Base-by-base conservation (phyloP, 2,329 filamentous ascomycete species). In the Xylaria hypoxylon region DNA sequence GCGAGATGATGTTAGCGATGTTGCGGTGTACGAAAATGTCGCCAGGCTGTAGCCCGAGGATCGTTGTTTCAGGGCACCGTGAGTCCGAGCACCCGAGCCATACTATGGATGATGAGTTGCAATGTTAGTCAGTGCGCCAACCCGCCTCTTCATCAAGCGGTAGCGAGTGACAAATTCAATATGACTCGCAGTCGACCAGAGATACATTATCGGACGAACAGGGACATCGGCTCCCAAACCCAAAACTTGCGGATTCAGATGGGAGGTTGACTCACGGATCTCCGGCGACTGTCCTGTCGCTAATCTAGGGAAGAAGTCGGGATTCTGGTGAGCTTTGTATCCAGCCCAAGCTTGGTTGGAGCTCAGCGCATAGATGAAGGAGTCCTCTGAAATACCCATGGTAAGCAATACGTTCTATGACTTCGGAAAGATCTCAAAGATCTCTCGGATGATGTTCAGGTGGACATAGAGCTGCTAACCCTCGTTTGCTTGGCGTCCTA, bases 21-120 rank as follows among this genome's bases (percentile, higher is more conserved):
- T 96, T 96, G 77, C 93, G 91, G 83, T 96, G 93, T 59, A 93
- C 91, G 78, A 96, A 96, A 72, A 96, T 89, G 74, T 96, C 92
- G 65, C 93, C 93, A 2, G 93, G 92, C 75, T 92, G 86, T 65
- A 93, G 85, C 74, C 91, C 90, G 31, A 94, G 86, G 75, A 97
- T 86, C 55, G 90, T 93, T 5, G 92, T 95, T 80, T 96, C 93
- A 1, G 93, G 93, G 72, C 92, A 90, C 70, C 93, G 91, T 44
- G 90, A 93, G 82, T 96, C 93, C 74, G 92, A 92, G 82, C 93
- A 97, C 66, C 93, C 93, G 71, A 96, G 87, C 93, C 93, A 96
- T 65, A 96, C 85, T 87, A 63, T 51, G 35, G n/a, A 38, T 6
- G 22, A 44, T 2, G 38, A 11, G 13, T 44, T 26, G 24, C 6